Base-by-base conservation (phyloP, 2,329 filamentous ascomycete species). In the Colletotrichum agaves region DNA sequence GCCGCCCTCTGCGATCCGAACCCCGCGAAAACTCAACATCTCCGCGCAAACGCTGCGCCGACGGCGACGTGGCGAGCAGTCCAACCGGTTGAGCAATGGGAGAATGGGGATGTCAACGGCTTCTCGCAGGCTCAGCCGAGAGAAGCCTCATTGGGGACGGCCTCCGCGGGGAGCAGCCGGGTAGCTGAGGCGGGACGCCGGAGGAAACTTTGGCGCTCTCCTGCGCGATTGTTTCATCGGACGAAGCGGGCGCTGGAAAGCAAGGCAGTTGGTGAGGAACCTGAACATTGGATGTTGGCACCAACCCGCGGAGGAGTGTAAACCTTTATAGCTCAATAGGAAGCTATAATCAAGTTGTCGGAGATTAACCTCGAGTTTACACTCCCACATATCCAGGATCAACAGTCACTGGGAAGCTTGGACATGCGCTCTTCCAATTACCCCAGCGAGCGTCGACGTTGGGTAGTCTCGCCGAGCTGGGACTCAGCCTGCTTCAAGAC, bases 1-100 rank as follows among this genome's bases (percentile, higher is more conserved):
- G 77, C 5, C 71, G 77, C 15, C 77, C 77, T 2, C 70, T 70
- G 11, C 75, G 43, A 37, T 8, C 33, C 11, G 39, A 23, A 13
- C 7, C 35, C 6, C 19, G 21, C 3, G 39, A 11, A 15, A 46
- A 50, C 50, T 15, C 8, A 13, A 31, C 33, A 27, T 37, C 35
- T 37, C 35, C 5, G 12, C 5, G 10, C 31, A 10, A 33, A 33
- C 31, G 10, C 31, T 10, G 31, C 5, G 10, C 4, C 12, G 33
- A 37, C 2, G 50, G 37, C 27, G 6, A 33, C 17, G 15, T 17
- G 13, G 19, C 21, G n/a, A 13, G 19, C 8, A 44, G 15, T 3
- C n/a, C 3, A 2, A 2, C 5, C 41, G 8, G 1, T 8, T n/a
- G 17, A 8, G n/a, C n/a, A n/a, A 12, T 37, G 35, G 35, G 12